phyloP scores from a whole-genome alignment of 805 yeast species.

The Candida pini region DNA sequence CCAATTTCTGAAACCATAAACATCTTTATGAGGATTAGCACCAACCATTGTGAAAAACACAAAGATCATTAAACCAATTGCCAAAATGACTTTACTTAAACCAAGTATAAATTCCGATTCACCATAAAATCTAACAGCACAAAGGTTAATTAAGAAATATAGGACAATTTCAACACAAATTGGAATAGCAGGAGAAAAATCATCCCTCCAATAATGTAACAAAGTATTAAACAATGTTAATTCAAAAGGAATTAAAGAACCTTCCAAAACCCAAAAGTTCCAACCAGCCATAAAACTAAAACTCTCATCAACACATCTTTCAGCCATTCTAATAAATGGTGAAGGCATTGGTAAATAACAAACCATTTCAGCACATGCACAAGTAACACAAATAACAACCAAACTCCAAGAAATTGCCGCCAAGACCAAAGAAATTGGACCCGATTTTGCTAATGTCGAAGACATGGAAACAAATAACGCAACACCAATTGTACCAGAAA shows the following conservation, averaged over 20 bases:
- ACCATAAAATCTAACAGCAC: conserved; percentile 41
- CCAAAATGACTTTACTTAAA: conserved; percentile 37
- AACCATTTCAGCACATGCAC: conserved; percentile 42
- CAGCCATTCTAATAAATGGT: conserved; percentile 41
- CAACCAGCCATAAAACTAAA: conserved; percentile 43
- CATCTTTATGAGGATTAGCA: conserved; percentile 42
- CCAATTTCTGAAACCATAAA: conserved; percentile 32
- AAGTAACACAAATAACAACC: conserved; percentile 36
- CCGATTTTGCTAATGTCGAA: conserved; percentile 32
- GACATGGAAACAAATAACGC: conserved; percentile 41
- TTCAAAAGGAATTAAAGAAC: conserved; percentile 46
- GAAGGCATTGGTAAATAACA: conserved; percentile 42
- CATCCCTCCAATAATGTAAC: conserved; percentile 43
- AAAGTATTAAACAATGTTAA: conserved; percentile 41
- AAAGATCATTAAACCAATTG: conserved; percentile 38
- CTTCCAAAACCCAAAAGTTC: conserved; percentile 45
- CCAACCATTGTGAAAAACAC: conserved; percentile 46
- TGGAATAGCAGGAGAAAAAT: conserved; percentile 41
- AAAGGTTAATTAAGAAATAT: conserved; percentile 37
- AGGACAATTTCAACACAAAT: conserved; percentile 36
- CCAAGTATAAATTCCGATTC: conserved; percentile 44
- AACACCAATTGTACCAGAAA: conserved; percentile 47
- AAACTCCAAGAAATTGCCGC: conserved; percentile 38
- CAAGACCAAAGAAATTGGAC: conserved; percentile 37
- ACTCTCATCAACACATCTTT: conserved; percentile 41